phyloP scores from a whole-genome alignment of 2,329 filamentous ascomycete species.

The Penicillium sp. region DNA sequence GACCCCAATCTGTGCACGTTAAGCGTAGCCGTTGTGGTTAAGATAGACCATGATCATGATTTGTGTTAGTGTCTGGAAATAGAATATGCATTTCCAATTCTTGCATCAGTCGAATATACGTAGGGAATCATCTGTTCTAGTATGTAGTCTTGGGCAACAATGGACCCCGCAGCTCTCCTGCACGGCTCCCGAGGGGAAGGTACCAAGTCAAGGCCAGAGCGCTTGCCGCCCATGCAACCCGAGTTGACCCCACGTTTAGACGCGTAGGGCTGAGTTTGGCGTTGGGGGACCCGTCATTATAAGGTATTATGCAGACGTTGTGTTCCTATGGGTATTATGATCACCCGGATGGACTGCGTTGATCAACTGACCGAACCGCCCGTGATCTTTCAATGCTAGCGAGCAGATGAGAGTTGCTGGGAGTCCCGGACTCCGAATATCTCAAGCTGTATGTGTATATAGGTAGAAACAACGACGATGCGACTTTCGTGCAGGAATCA shows the following conservation, averaged over 20 bases:
- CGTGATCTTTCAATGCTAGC: too few species aligned
- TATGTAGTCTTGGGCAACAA: too few species aligned
- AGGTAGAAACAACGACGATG: too few species aligned
- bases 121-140: background rate
- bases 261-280: conserved; percentile 1
- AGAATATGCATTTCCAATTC: background rate
- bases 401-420: too few species aligned
- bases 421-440: too few species aligned
- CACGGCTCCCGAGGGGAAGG: background rate
- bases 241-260: background rate
- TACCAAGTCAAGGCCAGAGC: background rate
- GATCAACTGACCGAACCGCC: too few species aligned
- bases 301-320: too few species aligned
- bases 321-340: too few species aligned
- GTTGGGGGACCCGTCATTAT: too few species aligned
- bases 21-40: background rate
- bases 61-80: background rate
- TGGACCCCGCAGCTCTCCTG: background rate
- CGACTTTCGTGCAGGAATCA: too few species aligned
- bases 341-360: too few species aligned
- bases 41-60: background rate
- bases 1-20: background rate
- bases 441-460: too few species aligned
- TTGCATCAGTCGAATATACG: background rate
- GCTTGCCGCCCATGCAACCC: background rate